Conservation (phyloP, 2,329 filamentous ascomycete genomes). For the Massarina eburnea region DNA sequence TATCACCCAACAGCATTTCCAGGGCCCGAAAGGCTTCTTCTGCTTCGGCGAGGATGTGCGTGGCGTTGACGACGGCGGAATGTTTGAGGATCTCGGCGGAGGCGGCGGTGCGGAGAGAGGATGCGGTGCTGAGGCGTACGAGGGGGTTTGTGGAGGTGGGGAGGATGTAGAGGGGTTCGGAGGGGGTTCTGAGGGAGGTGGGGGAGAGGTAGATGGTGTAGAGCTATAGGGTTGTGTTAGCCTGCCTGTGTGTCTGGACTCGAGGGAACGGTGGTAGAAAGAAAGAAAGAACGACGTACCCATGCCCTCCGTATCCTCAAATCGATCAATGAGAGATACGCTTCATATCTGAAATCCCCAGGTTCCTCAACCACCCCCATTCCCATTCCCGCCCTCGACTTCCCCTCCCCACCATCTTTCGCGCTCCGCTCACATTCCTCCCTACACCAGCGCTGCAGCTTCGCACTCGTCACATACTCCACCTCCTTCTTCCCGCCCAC, state of each 20-base stretch:
- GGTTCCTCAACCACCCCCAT: slow-evolving; percentile 47
- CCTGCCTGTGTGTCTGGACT: neutral
- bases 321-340: slow-evolving; percentile 77
- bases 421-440: slow-evolving; percentile 42
- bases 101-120: slow-evolving; percentile 73
- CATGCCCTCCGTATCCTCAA: slow-evolving; percentile 80
- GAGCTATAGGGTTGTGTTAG: slow-evolving; percentile 52
- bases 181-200: slow-evolving; percentile 65
- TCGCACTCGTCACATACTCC: slow-evolving; percentile 60
- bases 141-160: slow-evolving; percentile 61
- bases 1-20: slow-evolving; percentile 58
- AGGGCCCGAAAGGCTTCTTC: slow-evolving; percentile 65
- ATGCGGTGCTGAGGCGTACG: slow-evolving; percentile 64
- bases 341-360: slow-evolving; percentile 63
- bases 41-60: slow-evolving; percentile 60
- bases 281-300: slow-evolving; percentile 53
- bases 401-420: slow-evolving; percentile 50
- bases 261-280: neutral
- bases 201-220: slow-evolving; percentile 78
- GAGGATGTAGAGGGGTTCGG: slow-evolving; percentile 70
- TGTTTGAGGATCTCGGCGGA: slow-evolving; percentile 71
- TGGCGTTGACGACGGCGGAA: slow-evolving; percentile 58
- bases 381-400: too few species aligned
- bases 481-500: slow-evolving; percentile 44
- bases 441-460: slow-evolving; percentile 69